These are phyloP conservation scores for Russula sp. DNA, from an alignment of 768 basidiomycete species.

Conservation along the genomic window DNA sequence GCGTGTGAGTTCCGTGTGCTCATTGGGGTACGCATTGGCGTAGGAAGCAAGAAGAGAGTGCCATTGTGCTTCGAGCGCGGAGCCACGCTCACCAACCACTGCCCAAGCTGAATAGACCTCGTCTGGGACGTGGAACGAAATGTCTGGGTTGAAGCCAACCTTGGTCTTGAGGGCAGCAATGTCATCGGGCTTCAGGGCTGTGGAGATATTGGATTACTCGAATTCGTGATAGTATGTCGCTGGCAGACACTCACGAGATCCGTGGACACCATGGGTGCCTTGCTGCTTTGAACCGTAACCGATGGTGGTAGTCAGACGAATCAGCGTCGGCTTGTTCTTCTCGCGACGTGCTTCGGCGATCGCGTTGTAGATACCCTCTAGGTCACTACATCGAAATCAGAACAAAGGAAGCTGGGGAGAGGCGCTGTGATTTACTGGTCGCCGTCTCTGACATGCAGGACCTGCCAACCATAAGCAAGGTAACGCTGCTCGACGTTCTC, in stretches of 20 bases:
- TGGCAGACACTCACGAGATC: constrained; percentile 62
- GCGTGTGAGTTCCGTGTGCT: constrained; percentile 81
- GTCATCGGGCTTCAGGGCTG: constrained; percentile 91
- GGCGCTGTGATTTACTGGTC: constrained; percentile 40
- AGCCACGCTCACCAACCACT: constrained; percentile 64
- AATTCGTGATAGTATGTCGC: not conserved
- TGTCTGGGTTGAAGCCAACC: constrained; percentile 73
- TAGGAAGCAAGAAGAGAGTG: constrained; percentile 61
- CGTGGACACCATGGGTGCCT: constrained; percentile 93
- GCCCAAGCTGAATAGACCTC: constrained; percentile 66
- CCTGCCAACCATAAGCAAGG: constrained; percentile 91
- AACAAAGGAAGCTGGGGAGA: not conserved
- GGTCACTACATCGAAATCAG: constrained; percentile 48
- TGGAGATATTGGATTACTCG: constrained; percentile 12
- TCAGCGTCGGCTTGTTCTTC: constrained; percentile 80
- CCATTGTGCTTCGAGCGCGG: constrained; percentile 71
- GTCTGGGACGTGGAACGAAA: constrained; percentile 77
- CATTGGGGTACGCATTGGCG: constrained; percentile 69
- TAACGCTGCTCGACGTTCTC: constrained; percentile 89
- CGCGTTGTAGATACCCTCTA: constrained; percentile 68
- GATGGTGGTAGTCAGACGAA: constrained; percentile 83
- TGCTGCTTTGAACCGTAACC: constrained; percentile 91
- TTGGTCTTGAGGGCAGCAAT: constrained; percentile 76
- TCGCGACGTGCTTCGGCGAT: constrained; percentile 72
- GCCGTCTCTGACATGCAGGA: constrained; percentile 76